Percentiles rank a stretch among this genome's conserved stretches.
phyloP scores from a whole-genome alignment of 768 basidiomycete species.

The Pholiota microspora region DNA sequence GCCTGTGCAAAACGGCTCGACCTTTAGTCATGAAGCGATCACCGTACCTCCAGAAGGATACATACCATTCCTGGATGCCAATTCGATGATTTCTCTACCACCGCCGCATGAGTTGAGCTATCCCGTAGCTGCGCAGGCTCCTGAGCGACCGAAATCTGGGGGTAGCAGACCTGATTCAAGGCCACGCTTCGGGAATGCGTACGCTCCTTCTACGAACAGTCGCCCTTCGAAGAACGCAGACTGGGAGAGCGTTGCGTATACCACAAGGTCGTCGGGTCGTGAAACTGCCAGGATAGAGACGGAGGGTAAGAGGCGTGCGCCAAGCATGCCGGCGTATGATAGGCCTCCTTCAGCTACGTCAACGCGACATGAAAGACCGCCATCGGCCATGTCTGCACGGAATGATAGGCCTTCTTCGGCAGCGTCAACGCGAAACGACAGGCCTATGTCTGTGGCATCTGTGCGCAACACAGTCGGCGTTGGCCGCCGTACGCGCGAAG shows the following conservation, averaged over 20 bases:
- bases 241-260: no score
- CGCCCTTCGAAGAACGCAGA: background rate
- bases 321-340: no score
- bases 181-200: background rate
- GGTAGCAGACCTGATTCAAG: background rate
- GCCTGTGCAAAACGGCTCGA: slow-evolving; percentile 17
- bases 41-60: slow-evolving; percentile 45
- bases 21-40: slow-evolving; percentile 23
- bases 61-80: slow-evolving; percentile 42
- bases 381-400: background rate
- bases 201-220: background rate
- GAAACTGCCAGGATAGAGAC: background rate
- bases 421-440: no score
- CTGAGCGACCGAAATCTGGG: background rate
- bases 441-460: no score
- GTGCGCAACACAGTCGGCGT: no score
- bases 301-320: background rate
- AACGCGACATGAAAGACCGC: background rate
- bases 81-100: slow-evolving; percentile 42
- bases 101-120: slow-evolving; percentile 48
- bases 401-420: no score
- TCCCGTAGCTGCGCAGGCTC: slow-evolving; percentile 17
- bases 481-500: slow-evolving; percentile 29
- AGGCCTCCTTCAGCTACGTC: slow-evolving; percentile 19
- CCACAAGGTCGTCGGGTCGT: no score